phyloP scores from a whole-genome alignment of 2,329 filamentous ascomycete species.

The Ampelomyces quisqualis region DNA sequence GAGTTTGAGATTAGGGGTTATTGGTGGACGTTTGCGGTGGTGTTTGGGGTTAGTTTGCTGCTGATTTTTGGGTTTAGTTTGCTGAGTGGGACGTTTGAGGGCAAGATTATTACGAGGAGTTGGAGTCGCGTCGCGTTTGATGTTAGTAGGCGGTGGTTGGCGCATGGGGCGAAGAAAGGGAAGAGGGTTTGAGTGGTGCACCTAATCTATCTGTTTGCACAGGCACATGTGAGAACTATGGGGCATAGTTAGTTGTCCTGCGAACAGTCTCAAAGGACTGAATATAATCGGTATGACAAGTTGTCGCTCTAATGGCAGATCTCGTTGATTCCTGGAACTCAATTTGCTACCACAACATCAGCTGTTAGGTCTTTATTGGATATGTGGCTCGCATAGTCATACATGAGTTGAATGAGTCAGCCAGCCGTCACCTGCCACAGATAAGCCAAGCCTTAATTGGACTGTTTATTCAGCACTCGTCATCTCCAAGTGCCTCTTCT shows the following conservation, averaged over 20 bases:
- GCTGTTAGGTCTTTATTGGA: neutral
- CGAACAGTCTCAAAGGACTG: neutral
- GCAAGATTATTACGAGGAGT: slow-evolving; percentile 53
- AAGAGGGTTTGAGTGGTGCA: slow-evolving; percentile 22
- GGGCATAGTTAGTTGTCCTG: neutral
- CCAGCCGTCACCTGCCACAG: neutral
- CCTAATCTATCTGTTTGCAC: too few species aligned
- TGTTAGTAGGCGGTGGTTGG: slow-evolving; percentile 27
- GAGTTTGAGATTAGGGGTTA: slow-evolving; percentile 64
- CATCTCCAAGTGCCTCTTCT: neutral
- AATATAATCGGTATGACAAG: neutral
- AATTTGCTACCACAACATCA: neutral
- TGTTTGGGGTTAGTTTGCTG: slow-evolving; percentile 61
- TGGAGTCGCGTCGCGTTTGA: slow-evolving; percentile 37
- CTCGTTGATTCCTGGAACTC: neutral
- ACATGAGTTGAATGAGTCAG: neutral
- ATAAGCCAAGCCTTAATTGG: neutral
- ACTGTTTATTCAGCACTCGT: neutral
- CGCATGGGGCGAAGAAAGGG: slow-evolving; percentile 21
- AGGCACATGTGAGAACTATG: neutral
- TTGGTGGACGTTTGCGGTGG: slow-evolving; percentile 67
- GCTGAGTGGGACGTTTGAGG: slow-evolving; percentile 60
- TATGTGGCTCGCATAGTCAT: neutral
- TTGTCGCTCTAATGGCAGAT: neutral
- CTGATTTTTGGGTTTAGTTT: slow-evolving; percentile 59